These are phyloP conservation scores for Venustampulla echinocandica DNA, from an alignment of 495 filamentous ascomycete species.

Conservation along the genomic window DNA sequence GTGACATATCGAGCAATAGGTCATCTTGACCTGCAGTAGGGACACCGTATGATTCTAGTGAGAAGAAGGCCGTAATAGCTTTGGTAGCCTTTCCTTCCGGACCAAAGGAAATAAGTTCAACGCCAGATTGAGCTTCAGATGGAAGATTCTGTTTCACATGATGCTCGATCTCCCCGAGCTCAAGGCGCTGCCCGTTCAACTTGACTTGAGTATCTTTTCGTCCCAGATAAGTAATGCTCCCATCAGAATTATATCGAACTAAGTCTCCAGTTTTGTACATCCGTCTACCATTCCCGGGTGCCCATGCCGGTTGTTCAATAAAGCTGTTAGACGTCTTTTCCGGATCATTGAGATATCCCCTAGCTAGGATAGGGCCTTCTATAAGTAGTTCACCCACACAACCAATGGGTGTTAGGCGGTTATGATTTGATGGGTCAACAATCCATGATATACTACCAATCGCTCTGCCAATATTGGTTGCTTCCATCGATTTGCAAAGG, in stretches of 20 bases:
- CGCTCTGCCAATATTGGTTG: constrained; percentile 24
- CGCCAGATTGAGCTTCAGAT: background rate
- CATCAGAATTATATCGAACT: constrained; percentile 24
- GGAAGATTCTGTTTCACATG: constrained; percentile 19
- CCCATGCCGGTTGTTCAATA: constrained; percentile 16
- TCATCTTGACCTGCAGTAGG: background rate
- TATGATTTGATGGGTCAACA: constrained; percentile 43
- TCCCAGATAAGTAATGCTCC: constrained; percentile 29
- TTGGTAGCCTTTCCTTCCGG: background rate
- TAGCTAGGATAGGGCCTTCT: constrained; percentile 48
- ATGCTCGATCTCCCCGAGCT: constrained; percentile 31
- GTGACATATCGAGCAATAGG: background rate
- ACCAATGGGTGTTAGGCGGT: constrained; percentile 48
- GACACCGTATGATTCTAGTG: background rate
- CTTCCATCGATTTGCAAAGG: constrained; percentile 24
- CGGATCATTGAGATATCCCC: constrained; percentile 36
- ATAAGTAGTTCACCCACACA: no score
- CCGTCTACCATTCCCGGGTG: constrained; percentile 36
- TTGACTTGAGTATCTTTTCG: constrained; percentile 27
- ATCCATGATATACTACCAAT: constrained; percentile 45
- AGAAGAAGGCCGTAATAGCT: background rate
- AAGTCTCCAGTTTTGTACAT: constrained; percentile 44
- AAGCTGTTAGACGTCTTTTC: constrained; percentile 23
- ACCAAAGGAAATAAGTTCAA: background rate
- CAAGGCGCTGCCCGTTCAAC: constrained; percentile 24